Evolutionary conservation across 306 rosid species (phyloP).

Genomic region (Quercus gilva): DNA sequence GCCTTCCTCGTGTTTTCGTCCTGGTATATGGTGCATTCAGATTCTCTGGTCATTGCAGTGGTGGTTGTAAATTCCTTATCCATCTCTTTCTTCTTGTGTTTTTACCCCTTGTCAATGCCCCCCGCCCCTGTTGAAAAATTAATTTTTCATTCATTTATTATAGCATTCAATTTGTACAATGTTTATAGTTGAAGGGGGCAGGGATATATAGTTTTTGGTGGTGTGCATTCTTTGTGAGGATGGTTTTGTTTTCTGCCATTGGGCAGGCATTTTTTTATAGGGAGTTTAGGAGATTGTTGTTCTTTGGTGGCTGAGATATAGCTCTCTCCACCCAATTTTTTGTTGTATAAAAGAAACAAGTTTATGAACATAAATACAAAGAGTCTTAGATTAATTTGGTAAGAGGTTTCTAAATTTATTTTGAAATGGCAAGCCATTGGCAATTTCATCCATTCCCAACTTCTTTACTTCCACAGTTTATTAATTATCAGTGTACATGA

Average conservation of each 20-base stretch:
- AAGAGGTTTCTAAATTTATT: background rate
- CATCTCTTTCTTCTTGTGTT: background rate
- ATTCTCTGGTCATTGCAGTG: slow-evolving; percentile 40
- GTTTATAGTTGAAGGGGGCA: slow-evolving; percentile 42
- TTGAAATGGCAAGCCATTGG: background rate
- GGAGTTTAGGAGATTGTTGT: slow-evolving; percentile 31
- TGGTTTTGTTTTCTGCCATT: slow-evolving; percentile 22
- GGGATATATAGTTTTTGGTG: slow-evolving; percentile 23
- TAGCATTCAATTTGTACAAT: slow-evolving; percentile 56
- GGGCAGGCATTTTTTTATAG: slow-evolving; percentile 28
- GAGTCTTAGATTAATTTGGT: slow-evolving; percentile 9
- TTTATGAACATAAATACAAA: slow-evolving; percentile 22
- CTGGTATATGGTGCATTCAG: slow-evolving; percentile 34
- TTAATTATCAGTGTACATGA: background rate
- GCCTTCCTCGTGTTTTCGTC: slow-evolving; percentile 27
- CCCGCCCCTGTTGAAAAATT: slow-evolving; percentile 53
- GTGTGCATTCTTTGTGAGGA: slow-evolving; percentile 28
- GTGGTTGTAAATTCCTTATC: slow-evolving; percentile 56
- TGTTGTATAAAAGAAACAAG: slow-evolving; percentile 43
- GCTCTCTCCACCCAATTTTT: slow-evolving; percentile 43
- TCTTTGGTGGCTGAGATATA: slow-evolving; percentile 38
- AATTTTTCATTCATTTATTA: slow-evolving; percentile 76
- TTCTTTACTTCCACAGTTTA: background rate
- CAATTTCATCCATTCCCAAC: background rate
- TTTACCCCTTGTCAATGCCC: slow-evolving; percentile 39